These are phyloP conservation scores for Fagus sylvatica DNA, from an alignment of 306 rosid genomes.

Conservation along the genomic window DNA sequence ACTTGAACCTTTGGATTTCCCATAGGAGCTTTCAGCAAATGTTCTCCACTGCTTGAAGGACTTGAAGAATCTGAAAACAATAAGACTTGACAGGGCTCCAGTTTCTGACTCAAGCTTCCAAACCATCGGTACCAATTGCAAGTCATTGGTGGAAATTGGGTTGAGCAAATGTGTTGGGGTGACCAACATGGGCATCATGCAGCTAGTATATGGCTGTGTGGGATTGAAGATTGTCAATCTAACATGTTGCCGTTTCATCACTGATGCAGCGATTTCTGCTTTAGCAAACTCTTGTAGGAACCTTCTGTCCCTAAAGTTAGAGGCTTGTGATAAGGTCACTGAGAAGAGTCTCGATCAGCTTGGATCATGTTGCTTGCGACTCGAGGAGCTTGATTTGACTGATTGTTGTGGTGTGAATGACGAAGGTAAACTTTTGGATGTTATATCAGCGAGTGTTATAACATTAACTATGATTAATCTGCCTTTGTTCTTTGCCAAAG, in stretches of 20 bases:
- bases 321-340: slow-evolving; percentile 60
- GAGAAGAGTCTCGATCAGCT: slow-evolving; percentile 46
- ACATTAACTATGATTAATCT: neutral
- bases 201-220: slow-evolving; percentile 46
- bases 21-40: slow-evolving; percentile 46
- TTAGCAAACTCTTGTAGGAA: slow-evolving; percentile 46
- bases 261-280: slow-evolving; percentile 51
- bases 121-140: slow-evolving; percentile 45
- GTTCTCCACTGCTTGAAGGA: slow-evolving; percentile 46
- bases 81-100: slow-evolving; percentile 54
- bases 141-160: slow-evolving; percentile 64
- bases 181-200: slow-evolving; percentile 50
- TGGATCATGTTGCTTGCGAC: slow-evolving; percentile 47
- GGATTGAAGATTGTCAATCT: slow-evolving; percentile 58
- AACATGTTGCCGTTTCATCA: slow-evolving; percentile 60
- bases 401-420: slow-evolving; percentile 65
- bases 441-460: neutral
- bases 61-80: slow-evolving; percentile 43
- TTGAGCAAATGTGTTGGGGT: slow-evolving; percentile 68
- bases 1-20: slow-evolving; percentile 24
- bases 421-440: slow-evolving; percentile 34
- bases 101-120: slow-evolving; percentile 48
- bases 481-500: neutral
- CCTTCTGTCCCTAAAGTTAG: slow-evolving; percentile 62
- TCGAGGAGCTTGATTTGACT: slow-evolving; percentile 69